Base-by-base conservation (phyloP, 1,284 basidiomycete species). In the Cerrena zonata region DNA sequence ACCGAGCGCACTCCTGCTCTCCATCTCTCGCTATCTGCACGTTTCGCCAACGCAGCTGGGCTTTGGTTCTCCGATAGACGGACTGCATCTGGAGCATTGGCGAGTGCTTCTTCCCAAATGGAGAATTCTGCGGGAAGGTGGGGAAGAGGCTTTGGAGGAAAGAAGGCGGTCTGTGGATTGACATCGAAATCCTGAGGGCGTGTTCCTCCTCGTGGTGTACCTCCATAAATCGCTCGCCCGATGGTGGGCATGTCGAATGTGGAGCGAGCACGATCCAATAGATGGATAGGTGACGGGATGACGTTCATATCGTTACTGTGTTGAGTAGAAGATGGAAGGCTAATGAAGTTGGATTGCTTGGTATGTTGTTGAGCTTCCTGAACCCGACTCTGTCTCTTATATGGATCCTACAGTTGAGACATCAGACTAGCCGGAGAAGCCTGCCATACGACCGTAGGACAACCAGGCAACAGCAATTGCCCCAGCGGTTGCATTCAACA, bases 91-190 rank as follows among this genome's bases (percentile, higher is more conserved):
- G 73, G 73, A 13, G 82, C 89, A 21, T 74, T 71, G 11, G 65
- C 70, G 25, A 86, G 74, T 40, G 78, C 82, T 47, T 71, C 60
- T 70, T 94, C 94, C 93, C 91, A 97, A 2, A 84, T 62, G 5
- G 71, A 71, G 60, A 81, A 92, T 19, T 70, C 65, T 13, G 61
- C 63, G 2, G 73, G 71, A 7, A 97, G 74, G 23, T 72, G 75
- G 13, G 76, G 74, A 5, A 94, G 72, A 1, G 84, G 83, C 39
- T 76, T 70, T 1, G 79, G 71, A 0, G 95, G 95, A 56, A 98
- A 78, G 73, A 97, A 98, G 1, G 95, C 95, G 1, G 90, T 89
- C 7, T 74, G 74, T 15, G 58, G 57, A 51, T 69, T 61, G 46
- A 70, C 61, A 43, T 69, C 64, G 56, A 62, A 69, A 39, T 67